Base-by-base conservation (phyloP, 148 eudicot genomes). In the Chenopodium formosanum region DNA sequence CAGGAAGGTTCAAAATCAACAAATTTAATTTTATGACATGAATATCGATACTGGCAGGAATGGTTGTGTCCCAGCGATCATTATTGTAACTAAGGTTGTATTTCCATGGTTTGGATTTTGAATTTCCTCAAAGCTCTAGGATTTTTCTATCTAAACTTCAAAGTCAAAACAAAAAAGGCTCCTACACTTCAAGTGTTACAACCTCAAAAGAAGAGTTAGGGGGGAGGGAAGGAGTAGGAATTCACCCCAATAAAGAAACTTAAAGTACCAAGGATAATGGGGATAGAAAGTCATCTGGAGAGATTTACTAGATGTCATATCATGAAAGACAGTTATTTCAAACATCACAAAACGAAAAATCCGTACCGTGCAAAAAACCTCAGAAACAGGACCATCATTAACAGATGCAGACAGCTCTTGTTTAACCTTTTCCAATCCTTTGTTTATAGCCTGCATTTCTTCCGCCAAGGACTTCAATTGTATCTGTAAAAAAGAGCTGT, bases 361-460 rank as follows among this genome's bases (percentile, higher is more conserved):
- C 40, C 29, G 69, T 88, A 95, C 98, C 94, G 92, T 90, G 40
- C 82, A 87, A 78, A 95, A 95, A 83, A 79, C 82, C 77, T 93
- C 92, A 81, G 98, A 95, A 81, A 95, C 93, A 80, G 94, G 94
- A 44, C 98, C 98, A 87, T 95, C 97, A 80, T 88, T 92, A 82
- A 87, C 98, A 68, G 98, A 95, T 58, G 97, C 94, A 81, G 70
- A 82, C 79, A 91, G 79, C 85, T 95, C 98, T 88, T 90, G 94
- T 79, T 92, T 92, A 75, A 95, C 94, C 88, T 93, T 95, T 81
- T 92, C 97, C 70, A 93, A 76, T 67, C 97, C 97, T 86, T 95
- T 95, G 68, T 86, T 90, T 81, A 95, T 92, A 68, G 97, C 91
- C 88, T 95, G 98, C 98, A 95, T 95, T 88, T 95, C 98, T 90